Percentiles rank a stretch among this genome's conserved stretches.
phyloP scores from a whole-genome alignment of 1,284 basidiomycete species.

The Heterobasidion occidentale region DNA sequence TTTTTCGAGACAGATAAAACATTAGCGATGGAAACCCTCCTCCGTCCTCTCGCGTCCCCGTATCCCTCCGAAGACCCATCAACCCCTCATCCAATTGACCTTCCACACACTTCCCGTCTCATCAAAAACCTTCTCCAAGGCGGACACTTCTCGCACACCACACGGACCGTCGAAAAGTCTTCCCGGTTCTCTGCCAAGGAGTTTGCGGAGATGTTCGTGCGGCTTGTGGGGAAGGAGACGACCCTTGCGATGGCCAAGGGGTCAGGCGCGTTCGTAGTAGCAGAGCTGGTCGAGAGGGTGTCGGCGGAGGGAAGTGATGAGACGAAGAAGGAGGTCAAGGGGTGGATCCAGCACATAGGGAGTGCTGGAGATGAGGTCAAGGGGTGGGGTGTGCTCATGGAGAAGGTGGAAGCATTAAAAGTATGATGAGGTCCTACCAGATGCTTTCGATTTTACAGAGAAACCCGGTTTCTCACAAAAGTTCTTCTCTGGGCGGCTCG shows the following conservation, averaged over 20 bases:
- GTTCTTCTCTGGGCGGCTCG: no score
- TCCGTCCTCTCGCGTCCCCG: slow-evolving; percentile 43
- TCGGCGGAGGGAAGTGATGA: slow-evolving; percentile 30
- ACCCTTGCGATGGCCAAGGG: slow-evolving; percentile 55
- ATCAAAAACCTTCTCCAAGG: slow-evolving; percentile 86
- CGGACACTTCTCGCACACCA: slow-evolving; percentile 73
- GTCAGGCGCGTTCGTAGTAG: slow-evolving; percentile 72
- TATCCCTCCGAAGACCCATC: slow-evolving; percentile 45
- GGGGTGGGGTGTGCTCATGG: slow-evolving; percentile 15
- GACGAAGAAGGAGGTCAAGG: slow-evolving; percentile 21
- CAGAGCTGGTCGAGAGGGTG: slow-evolving; percentile 67
- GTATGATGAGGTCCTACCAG: not conserved
- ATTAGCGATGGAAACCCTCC: slow-evolving; percentile 48
- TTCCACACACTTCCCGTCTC: slow-evolving; percentile 71
- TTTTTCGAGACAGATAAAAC: slow-evolving; percentile 51
- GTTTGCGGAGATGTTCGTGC: slow-evolving; percentile 56
- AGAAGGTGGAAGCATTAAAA: slow-evolving; percentile 15
- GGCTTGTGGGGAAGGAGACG: slow-evolving; percentile 46
- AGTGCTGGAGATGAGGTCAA: slow-evolving; percentile 19
- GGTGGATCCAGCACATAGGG: slow-evolving; percentile 39
- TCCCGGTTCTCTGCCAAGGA: slow-evolving; percentile 42
- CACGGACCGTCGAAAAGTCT: slow-evolving; percentile 40
- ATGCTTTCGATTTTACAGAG: no score
- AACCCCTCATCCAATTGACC: slow-evolving; percentile 62
- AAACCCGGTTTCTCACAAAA: no score